Base-by-base conservation (phyloP, 2,329 filamentous ascomycete genomes). In the Sporothrix curviconia region DNA sequence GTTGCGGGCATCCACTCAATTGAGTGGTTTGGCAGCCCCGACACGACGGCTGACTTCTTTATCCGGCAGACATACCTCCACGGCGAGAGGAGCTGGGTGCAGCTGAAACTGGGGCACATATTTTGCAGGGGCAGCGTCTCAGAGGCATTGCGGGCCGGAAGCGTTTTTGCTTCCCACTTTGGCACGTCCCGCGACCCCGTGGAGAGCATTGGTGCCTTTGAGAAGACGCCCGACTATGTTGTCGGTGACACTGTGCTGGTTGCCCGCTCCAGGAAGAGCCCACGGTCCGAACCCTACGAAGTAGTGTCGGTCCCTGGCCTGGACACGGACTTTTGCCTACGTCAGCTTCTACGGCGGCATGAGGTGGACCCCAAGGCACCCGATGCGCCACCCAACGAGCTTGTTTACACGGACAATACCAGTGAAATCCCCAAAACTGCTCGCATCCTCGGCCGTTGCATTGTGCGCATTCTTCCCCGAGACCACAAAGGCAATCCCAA, bases 21-120 rank as follows among this genome's bases (percentile, higher is more conserved):
- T 0, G 75, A 81, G 60, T 85, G 82, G 69, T 80, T 82, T 7
- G 76, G 76, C 0, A 68, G 70, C 1, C 78, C 82, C 1, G 75
- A 73, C 0, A 67, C 66, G 0, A 65, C 64, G 0, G 71, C 72
- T 2, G 79, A 83, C 7, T 81, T 85, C 46, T 89, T 92, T 60
- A 78, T 92, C 2, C 79, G 89, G 0, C 86, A 90, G 62, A 86
- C 82, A 0, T 92, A 89, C 62, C 66, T 83, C 1, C 76, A 78
- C 1, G 71, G 76, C 1, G 76, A 86, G 1, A 79, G 81, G 2
- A 78, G 80, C 15, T 92, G 89, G 74, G 71, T 83, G 0, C 82
- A 81, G 0, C 69, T 91, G 0, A 68, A 76, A 8, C 60, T 76
- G 4, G 63, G 70, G 0, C 83, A 92, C 63, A 74, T 85, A 32